Evolutionary conservation across 805 yeast species (phyloP), one percentile per base, ranked within the genome.

Genomic region (Candida ortonii): DNA sequence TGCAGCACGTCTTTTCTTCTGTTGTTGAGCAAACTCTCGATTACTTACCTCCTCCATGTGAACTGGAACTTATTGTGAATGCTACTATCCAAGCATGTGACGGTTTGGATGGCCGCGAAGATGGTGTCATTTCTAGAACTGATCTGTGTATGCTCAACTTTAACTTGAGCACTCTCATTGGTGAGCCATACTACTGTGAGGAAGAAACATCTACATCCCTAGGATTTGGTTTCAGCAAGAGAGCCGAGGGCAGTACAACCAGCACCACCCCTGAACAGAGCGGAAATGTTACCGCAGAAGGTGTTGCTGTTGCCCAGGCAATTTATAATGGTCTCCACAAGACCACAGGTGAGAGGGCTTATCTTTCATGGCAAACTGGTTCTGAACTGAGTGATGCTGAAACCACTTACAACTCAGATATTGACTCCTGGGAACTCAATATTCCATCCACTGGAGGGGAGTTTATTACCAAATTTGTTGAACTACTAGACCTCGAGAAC

Each of bases 71-170:
- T 6, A 29, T 34, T 14, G 38, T 34, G 11, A 34, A 34, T 24
- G 34, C 29, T 8, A 34, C 38, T 2, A 34, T 34, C 20, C 30
- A 22, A 14, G 34, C 34, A 16, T 34, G 38, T 23, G 38, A 34
- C 24, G 30, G 20, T n/a, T 15, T 34, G 13, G 38, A 34, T 19
- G 38, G 38, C n/a, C 38, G 38, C 14, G 12, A 12, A 6, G 38
- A 34, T n/a, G 38, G 38, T 22, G 38, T 34, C n/a, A 24, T 34
- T 13, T 34, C 38, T 11, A 29, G 38, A 29, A 29, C 38, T 13
- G 38, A 34, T 16, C 20, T 34, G n/a, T 34, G 38, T 15, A 10
- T 18, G 16, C 34, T 34, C 6, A 10, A 34, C n/a, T 34, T 34
- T 18, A 24, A 34, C 18, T 19, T 34, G 19, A 18, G 25, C 11